Conservation (phyloP, 352 stramenopile species). For the Phytophthora quininea region DNA sequence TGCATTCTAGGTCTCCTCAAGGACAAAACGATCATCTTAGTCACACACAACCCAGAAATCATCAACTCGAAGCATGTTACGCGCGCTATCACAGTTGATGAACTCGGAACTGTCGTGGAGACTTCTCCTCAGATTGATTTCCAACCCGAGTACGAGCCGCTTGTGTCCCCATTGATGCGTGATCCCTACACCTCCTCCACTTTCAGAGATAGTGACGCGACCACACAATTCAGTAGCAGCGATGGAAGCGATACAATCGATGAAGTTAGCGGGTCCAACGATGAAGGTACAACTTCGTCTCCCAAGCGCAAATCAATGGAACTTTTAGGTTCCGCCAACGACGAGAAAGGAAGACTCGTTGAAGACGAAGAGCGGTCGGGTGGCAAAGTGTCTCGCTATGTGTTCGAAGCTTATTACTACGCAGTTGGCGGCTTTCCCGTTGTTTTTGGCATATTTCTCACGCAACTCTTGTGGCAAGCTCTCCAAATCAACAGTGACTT, state of each 20-base stretch:
- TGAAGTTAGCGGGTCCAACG: conserved; percentile 1
- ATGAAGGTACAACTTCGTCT: too few species aligned
- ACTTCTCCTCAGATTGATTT: conserved; percentile 4
- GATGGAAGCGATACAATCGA: conserved; percentile 14
- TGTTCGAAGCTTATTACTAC: conserved; percentile 46
- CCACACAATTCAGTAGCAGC: conserved; percentile 16
- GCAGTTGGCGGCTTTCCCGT: conserved; percentile 41
- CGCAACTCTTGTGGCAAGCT: conserved; percentile 57
- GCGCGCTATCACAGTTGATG: conserved; percentile 25
- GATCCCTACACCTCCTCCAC: conserved; percentile 11
- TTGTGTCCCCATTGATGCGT: conserved; percentile 27
- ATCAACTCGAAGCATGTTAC: conserved; percentile 41
- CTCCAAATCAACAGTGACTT: conserved; percentile 81
- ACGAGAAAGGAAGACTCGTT: conserved; percentile 27
- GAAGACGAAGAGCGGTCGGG: conserved; percentile 41
- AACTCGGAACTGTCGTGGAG: conserved; percentile 24
- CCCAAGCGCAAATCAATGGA: too few species aligned
- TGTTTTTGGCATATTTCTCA: conserved; percentile 19
- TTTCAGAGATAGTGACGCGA: conserved; percentile 17
- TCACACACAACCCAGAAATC: conserved; percentile 91
- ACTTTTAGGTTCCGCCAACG: background rate
- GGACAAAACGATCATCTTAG: conserved; percentile 85
- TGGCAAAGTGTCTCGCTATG: conserved; percentile 40
- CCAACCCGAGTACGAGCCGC: conserved; percentile 19
- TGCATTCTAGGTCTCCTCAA: conserved; percentile 48